These are phyloP conservation scores for Lindgomyces ingoldianus DNA, from an alignment of 495 filamentous ascomycete genomes.

Conservation along the genomic window DNA sequence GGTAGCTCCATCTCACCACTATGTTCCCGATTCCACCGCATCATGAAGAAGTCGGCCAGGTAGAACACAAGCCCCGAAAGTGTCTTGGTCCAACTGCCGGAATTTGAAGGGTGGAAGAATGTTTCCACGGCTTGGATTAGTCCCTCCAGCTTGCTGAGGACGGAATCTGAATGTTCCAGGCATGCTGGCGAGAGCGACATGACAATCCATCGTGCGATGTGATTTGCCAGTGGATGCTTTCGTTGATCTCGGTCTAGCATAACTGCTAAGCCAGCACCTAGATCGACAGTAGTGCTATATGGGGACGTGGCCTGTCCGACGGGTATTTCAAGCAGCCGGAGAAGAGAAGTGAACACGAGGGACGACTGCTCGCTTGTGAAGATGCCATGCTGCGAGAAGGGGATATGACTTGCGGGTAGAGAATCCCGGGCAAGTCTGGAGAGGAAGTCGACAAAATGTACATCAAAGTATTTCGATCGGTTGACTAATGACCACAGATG, in stretches of 20 bases:
- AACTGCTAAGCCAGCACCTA: constrained; percentile 75
- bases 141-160: constrained; percentile 84
- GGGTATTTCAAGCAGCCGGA: constrained; percentile 90
- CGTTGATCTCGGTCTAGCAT: constrained; percentile 88
- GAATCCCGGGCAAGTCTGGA: constrained; percentile 85
- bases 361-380: constrained; percentile 91
- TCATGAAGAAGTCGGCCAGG: constrained; percentile 93
- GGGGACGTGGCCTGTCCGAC: constrained; percentile 94
- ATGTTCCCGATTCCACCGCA: constrained; percentile 94
- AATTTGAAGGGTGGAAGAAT: constrained; percentile 98
- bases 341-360: constrained; percentile 86
- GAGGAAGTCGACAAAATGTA: constrained; percentile 82
- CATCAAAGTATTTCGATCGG: constrained; percentile 83
- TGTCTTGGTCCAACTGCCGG: constrained; percentile 87
- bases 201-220: constrained; percentile 93
- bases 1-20: constrained; percentile 88
- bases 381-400: constrained; percentile 84
- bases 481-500: constrained; percentile 94
- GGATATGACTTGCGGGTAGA: constrained; percentile 68
- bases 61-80: constrained; percentile 90
- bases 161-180: constrained; percentile 72
- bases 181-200: constrained; percentile 89
- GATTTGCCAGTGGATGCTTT: constrained; percentile 87
- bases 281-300: constrained; percentile 79
- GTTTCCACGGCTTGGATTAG: constrained; percentile 95